These are phyloP conservation scores for Fusarium cyanostomum DNA, from an alignment of 2,329 filamentous ascomycete genomes.

Conservation along the genomic window DNA sequence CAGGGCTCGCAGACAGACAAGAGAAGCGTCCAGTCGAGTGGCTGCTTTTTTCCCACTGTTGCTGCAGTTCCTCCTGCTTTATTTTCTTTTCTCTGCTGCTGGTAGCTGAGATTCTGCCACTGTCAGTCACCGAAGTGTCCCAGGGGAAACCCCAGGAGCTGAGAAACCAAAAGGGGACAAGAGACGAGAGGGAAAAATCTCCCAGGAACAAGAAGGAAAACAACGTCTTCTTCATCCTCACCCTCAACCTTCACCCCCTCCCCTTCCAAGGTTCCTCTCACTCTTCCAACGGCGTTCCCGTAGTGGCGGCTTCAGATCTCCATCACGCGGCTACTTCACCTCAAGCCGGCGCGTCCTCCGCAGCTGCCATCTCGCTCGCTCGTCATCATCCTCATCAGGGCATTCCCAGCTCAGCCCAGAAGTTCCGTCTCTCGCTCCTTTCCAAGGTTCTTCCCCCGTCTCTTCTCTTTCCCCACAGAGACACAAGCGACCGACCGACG, in stretches of 20 bases:
- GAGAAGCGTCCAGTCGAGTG: slow-evolving; percentile 18
- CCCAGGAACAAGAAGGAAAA: slow-evolving; percentile 15
- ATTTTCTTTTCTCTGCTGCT: slow-evolving; percentile 10
- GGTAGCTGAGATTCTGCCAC: slow-evolving; percentile 15
- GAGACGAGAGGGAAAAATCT: slow-evolving; percentile 2
- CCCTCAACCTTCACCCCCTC: slow-evolving; percentile 12
- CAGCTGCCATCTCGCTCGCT: slow-evolving; percentile 28
- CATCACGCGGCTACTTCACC: slow-evolving; percentile 37
- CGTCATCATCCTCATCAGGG: slow-evolving; percentile 10
- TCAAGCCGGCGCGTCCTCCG: slow-evolving; percentile 35
- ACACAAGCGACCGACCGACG: slow-evolving; percentile 23
- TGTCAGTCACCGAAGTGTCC: slow-evolving; percentile 24
- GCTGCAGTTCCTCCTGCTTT: slow-evolving; percentile 11
- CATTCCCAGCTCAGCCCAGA: neutral
- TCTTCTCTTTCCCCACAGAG: neutral
- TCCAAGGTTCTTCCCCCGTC: slow-evolving; percentile 1
- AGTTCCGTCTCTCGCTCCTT: slow-evolving; percentile 18
- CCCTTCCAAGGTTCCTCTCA: neutral
- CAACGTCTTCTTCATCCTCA: slow-evolving; percentile 18
- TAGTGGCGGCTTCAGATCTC: slow-evolving; percentile 33
- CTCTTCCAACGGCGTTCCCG: slow-evolving; percentile 15
- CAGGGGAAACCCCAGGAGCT: slow-evolving; percentile 15
- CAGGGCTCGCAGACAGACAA: slow-evolving; percentile 7
- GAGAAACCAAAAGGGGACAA: slow-evolving; percentile 20
- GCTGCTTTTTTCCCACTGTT: slow-evolving; percentile 6